Conservation (phyloP, 371 early-diverging fungal species). For the Mortierella sp. region DNA sequence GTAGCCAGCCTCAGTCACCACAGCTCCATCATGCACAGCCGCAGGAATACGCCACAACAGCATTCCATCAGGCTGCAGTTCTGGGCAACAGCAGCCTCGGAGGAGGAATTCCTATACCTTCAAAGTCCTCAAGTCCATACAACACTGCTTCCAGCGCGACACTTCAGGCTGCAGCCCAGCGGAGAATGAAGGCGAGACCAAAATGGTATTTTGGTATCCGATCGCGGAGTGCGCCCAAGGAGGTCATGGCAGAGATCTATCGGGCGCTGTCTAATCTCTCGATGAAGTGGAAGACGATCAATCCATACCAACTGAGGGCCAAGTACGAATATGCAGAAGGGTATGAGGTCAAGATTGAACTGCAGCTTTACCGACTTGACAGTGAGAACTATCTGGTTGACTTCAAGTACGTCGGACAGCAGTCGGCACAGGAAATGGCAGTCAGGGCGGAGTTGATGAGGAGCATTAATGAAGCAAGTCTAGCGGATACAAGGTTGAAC, state of each 20-base stretch:
- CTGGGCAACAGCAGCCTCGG: slow-evolving; percentile 45
- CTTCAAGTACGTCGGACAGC: slow-evolving; percentile 79
- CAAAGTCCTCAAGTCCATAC: background rate
- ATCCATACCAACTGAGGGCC: slow-evolving; percentile 85
- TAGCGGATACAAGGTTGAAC: slow-evolving; percentile 26
- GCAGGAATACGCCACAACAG: slow-evolving; percentile 30
- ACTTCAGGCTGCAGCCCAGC: slow-evolving; percentile 15
- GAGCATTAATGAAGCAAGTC: slow-evolving; percentile 26
- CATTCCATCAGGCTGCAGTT: slow-evolving; percentile 48
- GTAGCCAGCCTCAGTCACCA: slow-evolving; percentile 22
- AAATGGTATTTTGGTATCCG: slow-evolving; percentile 98
- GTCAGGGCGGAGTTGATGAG: slow-evolving; percentile 43
- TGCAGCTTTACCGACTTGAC: slow-evolving; percentile 94
- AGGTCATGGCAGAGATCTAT: slow-evolving; percentile 98
- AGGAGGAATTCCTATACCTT: slow-evolving; percentile 37
- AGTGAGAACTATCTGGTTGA: slow-evolving; percentile 93
- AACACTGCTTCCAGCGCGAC: background rate
- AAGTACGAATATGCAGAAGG: slow-evolving; percentile 71
- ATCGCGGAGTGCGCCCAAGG: slow-evolving; percentile 88
- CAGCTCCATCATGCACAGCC: slow-evolving; percentile 13
- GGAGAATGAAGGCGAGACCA: slow-evolving; percentile 59
- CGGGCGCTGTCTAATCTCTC: slow-evolving; percentile 87
- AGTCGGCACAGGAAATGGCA: slow-evolving; percentile 22
- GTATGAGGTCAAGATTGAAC: slow-evolving; percentile 84
- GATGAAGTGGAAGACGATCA: slow-evolving; percentile 93